phyloP scores from a whole-genome alignment of 345 rosid species.

The Moricandia arvensis region DNA sequence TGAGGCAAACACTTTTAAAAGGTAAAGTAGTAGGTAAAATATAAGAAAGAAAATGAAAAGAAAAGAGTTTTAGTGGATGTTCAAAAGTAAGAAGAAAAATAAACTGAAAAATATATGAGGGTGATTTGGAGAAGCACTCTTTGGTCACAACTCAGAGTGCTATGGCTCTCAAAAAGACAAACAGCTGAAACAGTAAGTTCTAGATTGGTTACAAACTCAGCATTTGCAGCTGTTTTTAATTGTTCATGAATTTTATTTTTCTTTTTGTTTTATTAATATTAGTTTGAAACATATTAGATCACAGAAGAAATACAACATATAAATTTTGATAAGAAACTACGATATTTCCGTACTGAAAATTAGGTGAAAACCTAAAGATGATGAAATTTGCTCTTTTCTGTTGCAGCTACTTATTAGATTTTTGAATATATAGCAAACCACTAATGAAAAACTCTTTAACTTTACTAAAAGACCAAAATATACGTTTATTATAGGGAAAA shows the following conservation, averaged over 20 bases:
- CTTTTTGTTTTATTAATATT: too few species aligned
- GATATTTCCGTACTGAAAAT: too few species aligned
- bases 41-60: background rate
- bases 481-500: background rate
- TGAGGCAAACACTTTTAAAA: background rate
- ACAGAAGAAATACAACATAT: too few species aligned
- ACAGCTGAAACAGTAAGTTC: background rate
- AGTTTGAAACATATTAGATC: too few species aligned
- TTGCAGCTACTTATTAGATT: too few species aligned
- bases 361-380: too few species aligned
- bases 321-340: too few species aligned
- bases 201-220: background rate
- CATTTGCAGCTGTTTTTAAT: background rate
- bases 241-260: too few species aligned
- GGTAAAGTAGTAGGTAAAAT: constrained; percentile 12
- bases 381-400: too few species aligned
- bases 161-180: background rate
- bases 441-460: background rate
- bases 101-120: background rate
- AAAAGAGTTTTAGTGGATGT: constrained; percentile 8
- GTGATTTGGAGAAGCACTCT: background rate
- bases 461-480: background rate
- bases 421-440: too few species aligned
- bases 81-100: background rate
- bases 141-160: background rate